Conservation (phyloP, 306 rosid genomes). For the Malus fusca region DNA sequence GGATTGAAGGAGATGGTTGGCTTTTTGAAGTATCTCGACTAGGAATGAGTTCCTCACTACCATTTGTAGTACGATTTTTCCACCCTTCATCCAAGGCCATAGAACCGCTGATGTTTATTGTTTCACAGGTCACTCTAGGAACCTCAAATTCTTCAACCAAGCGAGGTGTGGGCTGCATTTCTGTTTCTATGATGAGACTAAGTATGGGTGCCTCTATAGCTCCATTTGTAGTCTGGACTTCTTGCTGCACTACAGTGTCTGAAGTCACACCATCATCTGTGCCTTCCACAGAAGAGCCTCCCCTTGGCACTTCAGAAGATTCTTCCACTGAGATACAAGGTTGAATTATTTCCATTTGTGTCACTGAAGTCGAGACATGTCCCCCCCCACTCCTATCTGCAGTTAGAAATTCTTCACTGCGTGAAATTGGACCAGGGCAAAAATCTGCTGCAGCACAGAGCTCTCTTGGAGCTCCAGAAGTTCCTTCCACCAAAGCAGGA, state of each 20-base stretch:
- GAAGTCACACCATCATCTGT: conserved; percentile 16
- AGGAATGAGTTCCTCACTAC: conserved; percentile 26
- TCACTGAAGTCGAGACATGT: conserved; percentile 9
- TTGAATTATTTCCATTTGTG: conserved; percentile 20
- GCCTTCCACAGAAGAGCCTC: conserved; percentile 20
- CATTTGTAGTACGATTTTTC: conserved; percentile 13
- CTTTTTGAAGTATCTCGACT: conserved; percentile 15
- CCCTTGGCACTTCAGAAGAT: conserved; percentile 20
- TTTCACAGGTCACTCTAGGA: conserved; percentile 25
- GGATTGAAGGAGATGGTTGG: conserved; percentile 16
- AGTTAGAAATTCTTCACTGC: conserved; percentile 3
- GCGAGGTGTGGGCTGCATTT: conserved; percentile 16
- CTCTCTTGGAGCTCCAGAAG: conserved; percentile 19
- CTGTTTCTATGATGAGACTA: conserved; percentile 18
- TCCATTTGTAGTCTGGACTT: conserved; percentile 20
- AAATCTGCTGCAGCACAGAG: conserved; percentile 11
- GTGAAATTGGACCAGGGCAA: not conserved
- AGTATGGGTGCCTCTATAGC: conserved; percentile 20
- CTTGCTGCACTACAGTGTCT: conserved; percentile 23
- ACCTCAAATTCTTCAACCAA: conserved; percentile 20
- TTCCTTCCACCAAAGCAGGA: conserved; percentile 11
- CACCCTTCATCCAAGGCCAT: conserved; percentile 19
- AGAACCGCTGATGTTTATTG: conserved; percentile 24
- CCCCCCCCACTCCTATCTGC: not conserved
- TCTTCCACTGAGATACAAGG: conserved; percentile 29